Percentiles rank a stretch among this genome's conserved stretches.
Conservation (phyloP, 805 yeast species). For the Kodamaea restingae region DNA sequence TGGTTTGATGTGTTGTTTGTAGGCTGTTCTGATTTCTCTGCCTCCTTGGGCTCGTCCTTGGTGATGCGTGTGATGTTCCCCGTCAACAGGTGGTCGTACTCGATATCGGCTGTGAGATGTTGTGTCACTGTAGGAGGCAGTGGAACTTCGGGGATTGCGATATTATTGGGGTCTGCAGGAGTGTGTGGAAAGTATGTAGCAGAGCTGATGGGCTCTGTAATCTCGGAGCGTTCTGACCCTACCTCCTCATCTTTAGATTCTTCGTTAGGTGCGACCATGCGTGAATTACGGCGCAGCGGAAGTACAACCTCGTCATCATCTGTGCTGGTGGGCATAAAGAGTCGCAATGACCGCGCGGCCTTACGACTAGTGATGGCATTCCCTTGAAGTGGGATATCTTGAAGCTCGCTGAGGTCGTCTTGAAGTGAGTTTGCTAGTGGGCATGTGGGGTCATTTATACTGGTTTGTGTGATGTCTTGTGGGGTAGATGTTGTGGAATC, state of each 20-base stretch:
- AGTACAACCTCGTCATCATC: slow-evolving; percentile 10
- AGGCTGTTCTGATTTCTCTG: slow-evolving; percentile 1
- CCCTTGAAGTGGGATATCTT: slow-evolving; percentile 7
- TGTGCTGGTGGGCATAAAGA: slow-evolving; percentile 43
- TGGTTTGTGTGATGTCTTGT: too few species aligned
- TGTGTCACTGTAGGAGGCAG: slow-evolving; percentile 18
- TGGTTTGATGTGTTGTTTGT: slow-evolving; percentile 9
- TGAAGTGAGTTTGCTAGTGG: neutral
- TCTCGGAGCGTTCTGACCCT: neutral
- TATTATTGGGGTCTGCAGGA: slow-evolving; percentile 25
- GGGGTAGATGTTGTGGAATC: too few species aligned
- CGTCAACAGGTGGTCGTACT: slow-evolving; percentile 36
- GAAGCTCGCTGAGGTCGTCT: slow-evolving; percentile 2
- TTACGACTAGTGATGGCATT: slow-evolving; percentile 46
- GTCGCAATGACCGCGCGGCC: slow-evolving; percentile 53
- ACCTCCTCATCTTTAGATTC: slow-evolving; percentile 3
- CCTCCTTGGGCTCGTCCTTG: slow-evolving; percentile 1
- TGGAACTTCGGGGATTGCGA: slow-evolving; percentile 4
- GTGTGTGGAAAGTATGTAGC: slow-evolving; percentile 72
- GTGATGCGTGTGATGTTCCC: slow-evolving; percentile 28
- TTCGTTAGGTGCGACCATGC: slow-evolving; percentile 4
- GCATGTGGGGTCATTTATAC: neutral
- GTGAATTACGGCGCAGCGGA: slow-evolving; percentile 10
- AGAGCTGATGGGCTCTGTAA: slow-evolving; percentile 55
- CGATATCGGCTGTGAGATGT: slow-evolving; percentile 48